Evolutionary conservation across 148 eudicot species (phyloP), one percentile per base, ranked within the genome.

Genomic region (Gaultheria prostrata): DNA sequence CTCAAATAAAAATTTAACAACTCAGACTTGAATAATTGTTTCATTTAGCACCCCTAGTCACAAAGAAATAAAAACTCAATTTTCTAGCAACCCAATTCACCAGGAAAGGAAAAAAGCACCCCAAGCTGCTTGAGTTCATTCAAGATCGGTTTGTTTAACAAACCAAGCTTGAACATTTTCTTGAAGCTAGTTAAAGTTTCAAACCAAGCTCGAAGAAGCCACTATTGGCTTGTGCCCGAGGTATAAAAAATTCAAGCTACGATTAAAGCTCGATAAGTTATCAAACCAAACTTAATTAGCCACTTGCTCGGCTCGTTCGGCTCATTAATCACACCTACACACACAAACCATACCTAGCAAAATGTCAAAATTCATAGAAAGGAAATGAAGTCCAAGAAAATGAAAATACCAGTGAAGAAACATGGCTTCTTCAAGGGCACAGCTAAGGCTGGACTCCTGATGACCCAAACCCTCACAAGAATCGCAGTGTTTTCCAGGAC

Each of bases 381-480:
- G 26, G 45, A 35, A 28, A 69, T 32, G 4, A 13, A 20, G 18
- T 8, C 28, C 43, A 49, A 2, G 53, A 48, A 76, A 30, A 53
- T 18, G 53, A 43, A n/a, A 13, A 12, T 86, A 96, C 99, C 99
- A 93, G 59, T 87, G 80, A 72, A 94, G 97, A 83, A 92, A 89
- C 83, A 96, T 39, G 69, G 99, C 97, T 53, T 96, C 99, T 91
- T 97, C 97, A 63, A 97, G 95, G 72, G 98, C 99, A 87, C 99
- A 97, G 54, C 98, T 88, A 43, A 97, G 98, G 88, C 99, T 97
- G 50, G 98, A 94, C 84, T 97, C 99, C 78, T 97, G 99, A 80
- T 97, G 99, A 32, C 99, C 99, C 79, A 97, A 83, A 51, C 99
- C 99, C 80, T 85, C 98, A 77, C 99, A 97, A 39, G 95, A 83